Evolutionary conservation across 2,329 filamentous ascomycete genomes (phyloP), one percentile per base, ranked within the genome.

Genomic region (Aspergillus fructus): DNA sequence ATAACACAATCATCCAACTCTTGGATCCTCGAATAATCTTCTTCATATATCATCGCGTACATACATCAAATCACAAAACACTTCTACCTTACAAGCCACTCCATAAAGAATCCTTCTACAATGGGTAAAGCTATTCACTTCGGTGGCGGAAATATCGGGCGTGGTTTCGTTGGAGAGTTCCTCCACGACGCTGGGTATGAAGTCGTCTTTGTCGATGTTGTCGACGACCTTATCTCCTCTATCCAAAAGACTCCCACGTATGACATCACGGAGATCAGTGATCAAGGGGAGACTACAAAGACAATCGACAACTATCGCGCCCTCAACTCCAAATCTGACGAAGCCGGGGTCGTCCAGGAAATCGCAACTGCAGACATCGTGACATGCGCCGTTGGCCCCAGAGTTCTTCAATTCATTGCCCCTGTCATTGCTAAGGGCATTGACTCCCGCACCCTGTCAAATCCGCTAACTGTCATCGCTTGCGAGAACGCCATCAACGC

Each of bases 401-500:
- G 93, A 76, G 89, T 99, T 71, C 89, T 99, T 72, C 93, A 91
- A 79, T 97, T 96, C 78, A 94, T 99, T 71, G 94, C 94, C 47
- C 90, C 93, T 23, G 89, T 93, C 68, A 96, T 99, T 67, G 93
- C 93, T 72, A 94, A 96, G 83, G 94, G 91, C 65, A 91, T 99
- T 63, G 88, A 93, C 72, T 83, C 83, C 64, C 89, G 94, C 63
- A 83, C 86, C 24, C 74, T 76, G 46, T 73, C 79, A 54, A 83
- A 84, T 61, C 93, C 93, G 7, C 78, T 97, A 42, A 87, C 93
- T 21, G 90, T 99, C 71, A 96, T 99, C 78, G 94, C 94, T 57
- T 99, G 94, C 78, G 94, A 99, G 81, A 99, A 99, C 77, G 91
- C 91, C 73, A 97, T 97, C 72, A 91, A 91, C 64, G 94, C 92